Percentiles rank a stretch among this genome's conserved stretches.
Evolutionary conservation across 257 asterid genomes (phyloP).

Genomic region (Capsicum pubescens): DNA sequence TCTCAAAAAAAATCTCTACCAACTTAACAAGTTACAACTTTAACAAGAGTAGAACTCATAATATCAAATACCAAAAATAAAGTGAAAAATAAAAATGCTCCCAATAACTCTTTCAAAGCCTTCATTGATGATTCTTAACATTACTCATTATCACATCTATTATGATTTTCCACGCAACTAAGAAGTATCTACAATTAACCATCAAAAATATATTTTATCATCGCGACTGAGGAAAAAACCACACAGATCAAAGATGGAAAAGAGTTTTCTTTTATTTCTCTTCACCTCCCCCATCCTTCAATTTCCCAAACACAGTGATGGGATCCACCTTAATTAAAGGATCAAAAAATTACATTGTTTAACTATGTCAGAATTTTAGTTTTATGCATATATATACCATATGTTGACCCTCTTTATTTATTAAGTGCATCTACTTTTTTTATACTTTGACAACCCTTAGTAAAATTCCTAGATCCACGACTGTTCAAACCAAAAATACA

Average conservation of each 20-base stretch:
- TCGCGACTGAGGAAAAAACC: background rate
- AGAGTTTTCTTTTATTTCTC: background rate
- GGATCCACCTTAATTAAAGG: no score
- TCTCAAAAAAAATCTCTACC: background rate
- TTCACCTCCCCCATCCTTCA: background rate
- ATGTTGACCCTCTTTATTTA: no score
- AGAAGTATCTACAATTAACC: background rate
- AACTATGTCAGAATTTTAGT: no score
- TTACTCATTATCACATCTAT: background rate
- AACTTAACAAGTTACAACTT: background rate
- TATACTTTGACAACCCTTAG: no score
- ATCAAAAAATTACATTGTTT: no score
- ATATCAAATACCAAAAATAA: background rate
- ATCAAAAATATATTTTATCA: background rate
- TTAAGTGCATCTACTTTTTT: no score
- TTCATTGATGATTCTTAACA: background rate
- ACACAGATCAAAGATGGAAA: background rate
- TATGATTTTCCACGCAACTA: background rate
- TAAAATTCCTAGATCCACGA: no score
- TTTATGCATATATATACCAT: no score
- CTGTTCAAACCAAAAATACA: no score
- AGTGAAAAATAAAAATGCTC: background rate
- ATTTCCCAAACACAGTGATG: background rate
- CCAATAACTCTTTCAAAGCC: background rate
- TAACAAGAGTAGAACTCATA: background rate